Percentiles rank a stretch among this genome's conserved stretches.
These are phyloP conservation scores for Trichosanthes truncata DNA, from an alignment of 306 rosid species.

Conservation along the genomic window DNA sequence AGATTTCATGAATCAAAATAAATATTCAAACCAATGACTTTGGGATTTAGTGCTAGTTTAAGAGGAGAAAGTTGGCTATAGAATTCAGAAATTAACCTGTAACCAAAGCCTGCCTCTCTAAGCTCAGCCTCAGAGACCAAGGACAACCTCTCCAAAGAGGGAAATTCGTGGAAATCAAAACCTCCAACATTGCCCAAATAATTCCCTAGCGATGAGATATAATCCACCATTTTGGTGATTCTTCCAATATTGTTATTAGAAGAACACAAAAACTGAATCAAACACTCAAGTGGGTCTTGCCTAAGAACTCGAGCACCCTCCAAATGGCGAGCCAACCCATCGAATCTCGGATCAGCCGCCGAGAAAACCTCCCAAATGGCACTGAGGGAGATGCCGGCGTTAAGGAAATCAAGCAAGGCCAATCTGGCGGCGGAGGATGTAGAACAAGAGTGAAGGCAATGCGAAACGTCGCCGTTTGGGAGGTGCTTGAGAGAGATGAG, in stretches of 20 bases:
- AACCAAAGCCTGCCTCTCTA: slow-evolving; percentile 85
- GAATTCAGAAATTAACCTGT: slow-evolving; percentile 36
- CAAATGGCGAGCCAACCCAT: slow-evolving; percentile 41
- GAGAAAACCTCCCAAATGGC: slow-evolving; percentile 63
- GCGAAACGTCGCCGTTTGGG: slow-evolving; percentile 55
- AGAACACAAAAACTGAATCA: slow-evolving; percentile 86
- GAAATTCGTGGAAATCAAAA: slow-evolving; percentile 57
- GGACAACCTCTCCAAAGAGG: slow-evolving; percentile 48
- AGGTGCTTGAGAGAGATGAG: slow-evolving; percentile 66
- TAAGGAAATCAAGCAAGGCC: slow-evolving; percentile 63
- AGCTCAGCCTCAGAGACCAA: slow-evolving; percentile 58
- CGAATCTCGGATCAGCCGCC: slow-evolving; percentile 53
- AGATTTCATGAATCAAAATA: neutral
- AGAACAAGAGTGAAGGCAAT: slow-evolving; percentile 40
- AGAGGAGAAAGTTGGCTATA: neutral
- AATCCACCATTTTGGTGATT: slow-evolving; percentile 86
- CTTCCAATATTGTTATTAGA: slow-evolving; percentile 76
- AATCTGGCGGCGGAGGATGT: slow-evolving; percentile 19
- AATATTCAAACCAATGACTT: neutral
- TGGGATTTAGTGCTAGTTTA: neutral
- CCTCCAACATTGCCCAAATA: slow-evolving; percentile 52
- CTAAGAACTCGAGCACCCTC: slow-evolving; percentile 80
- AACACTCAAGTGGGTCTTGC: slow-evolving; percentile 87
- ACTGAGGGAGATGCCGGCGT: slow-evolving; percentile 46
- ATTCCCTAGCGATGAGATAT: slow-evolving; percentile 60